Evolutionary conservation across 1,284 basidiomycete species (phyloP), one percentile per base, ranked within the genome.

Genomic region (Rhodotorula sp.): DNA sequence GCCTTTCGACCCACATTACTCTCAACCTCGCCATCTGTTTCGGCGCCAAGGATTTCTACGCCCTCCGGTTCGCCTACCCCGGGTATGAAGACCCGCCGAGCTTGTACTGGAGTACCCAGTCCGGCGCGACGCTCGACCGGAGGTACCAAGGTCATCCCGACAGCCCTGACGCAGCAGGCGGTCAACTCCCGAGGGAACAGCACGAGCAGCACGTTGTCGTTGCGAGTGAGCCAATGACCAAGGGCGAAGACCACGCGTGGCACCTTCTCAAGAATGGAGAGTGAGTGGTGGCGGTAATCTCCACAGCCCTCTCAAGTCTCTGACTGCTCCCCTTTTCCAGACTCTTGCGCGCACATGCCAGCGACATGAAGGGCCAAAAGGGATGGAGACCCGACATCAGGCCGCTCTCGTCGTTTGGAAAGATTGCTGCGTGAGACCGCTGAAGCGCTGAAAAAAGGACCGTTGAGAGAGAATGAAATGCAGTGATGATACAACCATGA

Each of bases 151-250:
- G 31, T 0, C 65, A 70, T 45, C 69, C 69, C 8, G 57, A 60
- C 55, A 50, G 50, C 12, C n/a, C 26, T 16, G 62, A 45, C 5
- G 8, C 3, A 6, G 62, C 63, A 28, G 47, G 52, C 31, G 69
- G 69, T 12, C 2, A 18, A 2, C 31, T 38, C 21, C 31, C 28
- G 31, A 5, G 47, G 2, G 16, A 23, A 12, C 18, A 34, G 21
- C 62, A 67, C 34, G 31, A 26, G 28, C 28, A 52, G 23, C 69
- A 70, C 28, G 58, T 70, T 54, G 69, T 70, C 45, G 69, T 70
- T 23, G 69, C 65, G 19, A 67, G 65, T 57, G 69, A 70, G n/a
- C 69, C 69, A 1, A 67, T 67, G 69, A 70, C 61, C 12, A 1
- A 26, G 26, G 38, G 50, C 2, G 21, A 48, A 10, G 43, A 49